Evolutionary conservation across 2,329 filamentous ascomycete genomes (phyloP).

Genomic region (Tolypocladium inflatum): DNA sequence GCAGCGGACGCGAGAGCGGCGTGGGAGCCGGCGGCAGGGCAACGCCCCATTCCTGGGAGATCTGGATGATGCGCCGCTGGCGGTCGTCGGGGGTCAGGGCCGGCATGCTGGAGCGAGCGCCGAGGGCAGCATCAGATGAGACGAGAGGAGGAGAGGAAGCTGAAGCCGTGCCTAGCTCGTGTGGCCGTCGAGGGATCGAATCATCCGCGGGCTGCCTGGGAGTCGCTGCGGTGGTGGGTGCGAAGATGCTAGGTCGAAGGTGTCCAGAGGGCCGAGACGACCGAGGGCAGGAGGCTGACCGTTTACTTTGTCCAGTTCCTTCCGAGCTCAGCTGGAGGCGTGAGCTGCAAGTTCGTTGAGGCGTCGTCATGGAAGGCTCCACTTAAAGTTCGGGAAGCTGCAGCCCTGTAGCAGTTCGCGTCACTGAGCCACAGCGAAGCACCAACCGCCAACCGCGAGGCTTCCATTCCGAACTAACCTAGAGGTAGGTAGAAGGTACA

Average conservation of each 20-base stretch:
- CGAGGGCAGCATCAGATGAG: not conserved
- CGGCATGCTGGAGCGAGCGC: slow-evolving; percentile 13
- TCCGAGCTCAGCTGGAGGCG: not conserved
- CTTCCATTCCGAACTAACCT: not conserved
- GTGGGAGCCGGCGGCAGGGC: slow-evolving; percentile 27
- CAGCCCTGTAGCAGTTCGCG: not conserved
- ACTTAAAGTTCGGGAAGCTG: not conserved
- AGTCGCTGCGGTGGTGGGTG: not conserved
- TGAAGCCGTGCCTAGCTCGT: not conserved
- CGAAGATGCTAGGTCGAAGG: not conserved
- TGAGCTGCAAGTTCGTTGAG: not conserved
- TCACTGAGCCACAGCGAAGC: not conserved
- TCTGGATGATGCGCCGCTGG: slow-evolving; percentile 36
- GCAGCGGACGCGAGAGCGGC: slow-evolving; percentile 30
- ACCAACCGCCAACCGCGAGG: not conserved
- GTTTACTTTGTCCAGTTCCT: not conserved
- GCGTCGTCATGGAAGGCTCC: not conserved
- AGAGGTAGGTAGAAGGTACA: not conserved
- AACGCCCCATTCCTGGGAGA: slow-evolving; percentile 42
- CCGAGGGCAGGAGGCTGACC: not conserved
- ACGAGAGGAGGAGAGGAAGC: not conserved
- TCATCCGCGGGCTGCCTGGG: not conserved
- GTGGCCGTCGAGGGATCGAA: not conserved
- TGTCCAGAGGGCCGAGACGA: not conserved
- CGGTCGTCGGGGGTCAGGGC: slow-evolving; percentile 25